A percentile compares a stretch with the other conserved stretches of the same genome.
Evolutionary conservation across 2,329 filamentous ascomycete species (phyloP).

Genomic region (Colletotrichum cuscutae): DNA sequence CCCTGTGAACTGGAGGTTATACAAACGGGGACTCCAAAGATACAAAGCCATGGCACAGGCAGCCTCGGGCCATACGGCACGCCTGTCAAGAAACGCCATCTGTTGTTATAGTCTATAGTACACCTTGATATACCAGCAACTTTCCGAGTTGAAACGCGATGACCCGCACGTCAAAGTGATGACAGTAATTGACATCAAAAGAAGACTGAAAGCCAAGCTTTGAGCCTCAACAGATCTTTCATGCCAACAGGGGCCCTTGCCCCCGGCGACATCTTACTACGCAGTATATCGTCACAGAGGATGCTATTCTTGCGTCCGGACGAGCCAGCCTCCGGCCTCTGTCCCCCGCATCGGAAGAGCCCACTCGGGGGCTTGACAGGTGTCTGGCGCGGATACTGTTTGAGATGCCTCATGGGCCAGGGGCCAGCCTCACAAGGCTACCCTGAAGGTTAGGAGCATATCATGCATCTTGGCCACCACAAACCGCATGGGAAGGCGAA

Average conservation of each 20-base stretch:
- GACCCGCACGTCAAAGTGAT: slow-evolving; percentile 19
- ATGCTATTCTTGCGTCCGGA: slow-evolving; percentile 14
- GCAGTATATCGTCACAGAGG: slow-evolving; percentile 2
- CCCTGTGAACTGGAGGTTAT: not conserved
- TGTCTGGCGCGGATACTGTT: slow-evolving; percentile 28
- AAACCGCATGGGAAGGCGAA: not conserved
- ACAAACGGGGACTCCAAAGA: not conserved
- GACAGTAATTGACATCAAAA: slow-evolving; percentile 18
- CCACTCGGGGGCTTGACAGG: not conserved
- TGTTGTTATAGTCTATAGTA: slow-evolving; percentile 23
- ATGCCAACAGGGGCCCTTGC: slow-evolving; percentile 6
- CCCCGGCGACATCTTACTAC: slow-evolving; percentile 4
- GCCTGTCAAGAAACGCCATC: slow-evolving; percentile 28
- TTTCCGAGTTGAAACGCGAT: slow-evolving; percentile 27
- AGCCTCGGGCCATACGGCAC: not conserved
- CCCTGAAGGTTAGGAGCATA: not conserved
- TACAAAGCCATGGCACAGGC: not conserved
- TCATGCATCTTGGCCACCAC: slow-evolving; percentile 8
- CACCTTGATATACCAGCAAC: slow-evolving; percentile 16
- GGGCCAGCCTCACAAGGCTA: not conserved
- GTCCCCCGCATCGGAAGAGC: slow-evolving; percentile 5
- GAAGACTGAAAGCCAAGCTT: slow-evolving; percentile 25
- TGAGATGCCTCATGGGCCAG: slow-evolving; percentile 29
- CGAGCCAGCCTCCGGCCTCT: slow-evolving; percentile 17
- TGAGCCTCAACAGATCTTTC: slow-evolving; percentile 27